Evolutionary conservation across 78 protist species (phyloP).

Genomic region (slime mould (Dictyostelium discoideum)): dicty_2.7 NC_007091.3:912001-912500

Average conservation of each 20-base stretch:
- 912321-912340: too few species aligned
- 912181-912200: conserved; percentile 77
- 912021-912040: neutral
- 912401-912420: neutral
- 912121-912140: conserved; percentile 73
- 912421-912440: conserved; percentile 55
- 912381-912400: neutral
- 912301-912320: conserved; percentile 81
- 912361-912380: neutral
- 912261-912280: conserved; percentile 76
- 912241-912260: conserved; percentile 77
- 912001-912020: neutral
- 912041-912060: conserved; percentile 15
- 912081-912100: conserved; percentile 72
- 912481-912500: conserved; percentile 63
- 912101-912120: conserved; percentile 33
- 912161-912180: conserved; percentile 78
- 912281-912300: conserved; percentile 65
- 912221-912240: conserved; percentile 22
- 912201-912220: conserved; percentile 79
- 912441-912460: conserved; percentile 96
- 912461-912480: conserved; percentile 73
- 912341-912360: too few species aligned
- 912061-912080: conserved; percentile 49
- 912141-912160: conserved; percentile 72